phyloP scores from a whole-genome alignment of 2,329 filamentous ascomycete species.

The Phialophora verrucosa region DNA sequence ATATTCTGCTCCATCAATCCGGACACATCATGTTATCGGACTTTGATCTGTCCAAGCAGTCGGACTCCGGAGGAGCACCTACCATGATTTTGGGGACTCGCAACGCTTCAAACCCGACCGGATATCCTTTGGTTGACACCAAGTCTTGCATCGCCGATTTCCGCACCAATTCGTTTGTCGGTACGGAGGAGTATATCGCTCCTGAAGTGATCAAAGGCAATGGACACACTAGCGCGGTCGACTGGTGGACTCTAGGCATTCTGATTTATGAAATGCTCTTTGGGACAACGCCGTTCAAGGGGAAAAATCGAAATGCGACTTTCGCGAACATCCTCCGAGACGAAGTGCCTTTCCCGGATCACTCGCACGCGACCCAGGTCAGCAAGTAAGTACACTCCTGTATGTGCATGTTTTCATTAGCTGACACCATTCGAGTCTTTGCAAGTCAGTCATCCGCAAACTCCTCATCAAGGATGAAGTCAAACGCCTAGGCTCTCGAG shows the following conservation, averaged over 20 bases:
- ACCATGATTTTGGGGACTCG: slow-evolving; percentile 93
- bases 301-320: slow-evolving; percentile 96
- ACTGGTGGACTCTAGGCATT: slow-evolving; percentile 99
- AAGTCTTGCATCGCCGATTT: slow-evolving; percentile 99
- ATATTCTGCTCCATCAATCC: slow-evolving; percentile 97
- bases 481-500: slow-evolving; percentile 86
- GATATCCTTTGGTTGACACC: slow-evolving; percentile 95
- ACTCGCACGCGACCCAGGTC: slow-evolving; percentile 79
- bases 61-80: slow-evolving; percentile 90
- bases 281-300: slow-evolving; percentile 98
- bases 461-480: slow-evolving; percentile 98
- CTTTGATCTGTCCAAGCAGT: slow-evolving; percentile 98
- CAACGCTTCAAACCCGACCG: slow-evolving; percentile 82
- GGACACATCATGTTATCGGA: slow-evolving; percentile 99
- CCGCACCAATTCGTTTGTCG: slow-evolving; percentile 96
- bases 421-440: slow-evolving; percentile 68
- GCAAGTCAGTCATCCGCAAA: slow-evolving; percentile 95
- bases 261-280: slow-evolving; percentile 99
- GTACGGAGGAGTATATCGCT: slow-evolving; percentile 98
- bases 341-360: slow-evolving; percentile 94
- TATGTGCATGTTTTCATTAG: not conserved
- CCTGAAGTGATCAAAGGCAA: slow-evolving; percentile 99
- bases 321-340: slow-evolving; percentile 97
- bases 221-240: slow-evolving; percentile 95
- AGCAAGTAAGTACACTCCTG: slow-evolving; percentile 74